Conservation (phyloP, 1,139 yeast species). For the Blastobotrys apis region DNA sequence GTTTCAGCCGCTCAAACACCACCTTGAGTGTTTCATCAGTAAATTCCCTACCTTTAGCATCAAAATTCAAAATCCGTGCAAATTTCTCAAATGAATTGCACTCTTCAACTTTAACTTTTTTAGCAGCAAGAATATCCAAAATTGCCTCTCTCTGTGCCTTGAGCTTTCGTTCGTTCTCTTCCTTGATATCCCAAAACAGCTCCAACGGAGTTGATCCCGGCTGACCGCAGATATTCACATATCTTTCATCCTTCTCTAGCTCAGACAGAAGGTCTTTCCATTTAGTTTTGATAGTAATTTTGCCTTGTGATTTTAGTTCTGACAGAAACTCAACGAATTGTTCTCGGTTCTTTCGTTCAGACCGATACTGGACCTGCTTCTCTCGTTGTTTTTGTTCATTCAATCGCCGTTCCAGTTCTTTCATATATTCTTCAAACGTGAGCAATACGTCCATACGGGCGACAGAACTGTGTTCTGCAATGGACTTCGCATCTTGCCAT, state of each 20-base stretch:
- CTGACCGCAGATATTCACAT: constrained; percentile 63
- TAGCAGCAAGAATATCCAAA: constrained; percentile 47
- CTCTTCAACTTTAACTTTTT: constrained; percentile 22
- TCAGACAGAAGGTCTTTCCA: constrained; percentile 56
- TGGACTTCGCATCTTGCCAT: constrained; percentile 48
- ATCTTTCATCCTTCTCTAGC: constrained; percentile 56
- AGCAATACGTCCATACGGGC: constrained; percentile 60
- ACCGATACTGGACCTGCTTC: constrained; percentile 41
- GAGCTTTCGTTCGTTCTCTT: constrained; percentile 54
- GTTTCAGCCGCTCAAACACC: constrained; percentile 12
- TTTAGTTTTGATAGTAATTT: constrained; percentile 51
- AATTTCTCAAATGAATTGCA: constrained; percentile 28
- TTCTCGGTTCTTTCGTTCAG: constrained; percentile 64
- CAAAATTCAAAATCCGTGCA: constrained; percentile 19
- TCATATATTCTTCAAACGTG: constrained; percentile 49
- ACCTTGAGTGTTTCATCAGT: constrained; percentile 9
- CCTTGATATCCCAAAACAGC: constrained; percentile 70
- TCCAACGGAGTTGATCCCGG: constrained; percentile 79
- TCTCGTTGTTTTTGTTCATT: constrained; percentile 38
- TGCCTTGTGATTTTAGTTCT: constrained; percentile 37
- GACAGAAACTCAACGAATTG: constrained; percentile 48
- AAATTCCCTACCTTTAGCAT: constrained; percentile 17
- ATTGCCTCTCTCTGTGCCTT: constrained; percentile 59
- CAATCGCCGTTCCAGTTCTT: constrained; percentile 40
- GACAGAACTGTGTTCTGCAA: constrained; percentile 49